These are phyloP conservation scores for Aspergillus fumigatus DNA, from an alignment of 2,329 filamentous ascomycete genomes.

Conservation along the genomic window DNA sequence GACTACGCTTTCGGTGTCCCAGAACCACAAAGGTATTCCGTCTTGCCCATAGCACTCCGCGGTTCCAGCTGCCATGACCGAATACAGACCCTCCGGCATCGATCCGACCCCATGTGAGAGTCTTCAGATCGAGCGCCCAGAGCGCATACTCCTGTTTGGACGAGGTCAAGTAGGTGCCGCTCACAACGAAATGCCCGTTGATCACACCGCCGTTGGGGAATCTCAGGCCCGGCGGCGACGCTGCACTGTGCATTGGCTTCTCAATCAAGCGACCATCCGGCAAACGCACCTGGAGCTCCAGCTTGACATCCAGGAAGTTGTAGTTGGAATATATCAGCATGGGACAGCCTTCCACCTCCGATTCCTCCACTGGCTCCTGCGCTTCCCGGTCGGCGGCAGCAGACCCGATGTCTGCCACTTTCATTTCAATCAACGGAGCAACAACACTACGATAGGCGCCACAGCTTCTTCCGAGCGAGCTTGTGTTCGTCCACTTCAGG, in stretches of 20 bases:
- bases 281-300: slow-evolving; percentile 84
- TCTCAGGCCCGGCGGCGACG: slow-evolving; percentile 84
- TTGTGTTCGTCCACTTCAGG: slow-evolving; percentile 91
- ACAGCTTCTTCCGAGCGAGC: slow-evolving; percentile 81
- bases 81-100: slow-evolving; percentile 93
- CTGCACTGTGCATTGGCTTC: slow-evolving; percentile 74
- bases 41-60: slow-evolving; percentile 87
- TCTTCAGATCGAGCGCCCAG: slow-evolving; percentile 87
- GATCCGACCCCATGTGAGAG: slow-evolving; percentile 89
- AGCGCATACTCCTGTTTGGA: slow-evolving; percentile 97
- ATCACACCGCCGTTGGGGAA: slow-evolving; percentile 96
- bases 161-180: slow-evolving; percentile 93
- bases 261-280: slow-evolving; percentile 81
- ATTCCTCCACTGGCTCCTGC: slow-evolving; percentile 29
- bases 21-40: slow-evolving; percentile 94
- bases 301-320: slow-evolving; percentile 94
- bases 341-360: slow-evolving; percentile 45
- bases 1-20: slow-evolving; percentile 84
- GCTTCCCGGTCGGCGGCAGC: slow-evolving; percentile 36
- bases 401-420: slow-evolving; percentile 42
- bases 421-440: slow-evolving; percentile 61
- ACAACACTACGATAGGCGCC: slow-evolving; percentile 96
- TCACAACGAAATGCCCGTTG: slow-evolving; percentile 94
- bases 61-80: slow-evolving; percentile 95
- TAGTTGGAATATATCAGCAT: slow-evolving; percentile 99